Evolutionary conservation across 192 early-diverging fungal genomes (phyloP).

Genomic region (Kappamyces sp.): DNA sequence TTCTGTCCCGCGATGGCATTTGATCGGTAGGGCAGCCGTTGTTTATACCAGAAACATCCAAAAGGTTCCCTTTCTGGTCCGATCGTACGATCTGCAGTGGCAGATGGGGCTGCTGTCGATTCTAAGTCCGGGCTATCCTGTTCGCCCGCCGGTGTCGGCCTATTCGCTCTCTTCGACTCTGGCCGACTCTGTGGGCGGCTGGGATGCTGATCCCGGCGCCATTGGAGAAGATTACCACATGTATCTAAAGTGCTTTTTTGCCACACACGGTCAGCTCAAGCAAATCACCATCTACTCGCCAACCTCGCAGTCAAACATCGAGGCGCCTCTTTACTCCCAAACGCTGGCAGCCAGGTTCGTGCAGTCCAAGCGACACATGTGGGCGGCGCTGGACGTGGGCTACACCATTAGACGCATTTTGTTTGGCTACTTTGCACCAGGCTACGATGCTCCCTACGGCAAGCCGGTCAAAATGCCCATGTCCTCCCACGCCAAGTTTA

Average conservation of each 20-base stretch:
- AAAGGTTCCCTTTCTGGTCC: conserved; percentile 42
- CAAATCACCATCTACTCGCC: conserved; percentile 45
- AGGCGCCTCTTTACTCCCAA: conserved; percentile 22
- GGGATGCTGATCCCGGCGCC: conserved; percentile 47
- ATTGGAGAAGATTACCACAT: conserved; percentile 57
- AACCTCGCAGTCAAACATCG: conserved; percentile 50
- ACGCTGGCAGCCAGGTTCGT: conserved; percentile 36
- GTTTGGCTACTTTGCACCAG: too few species aligned
- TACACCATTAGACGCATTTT: conserved; percentile 20
- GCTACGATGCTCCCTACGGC: too few species aligned
- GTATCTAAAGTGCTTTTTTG: conserved; percentile 51
- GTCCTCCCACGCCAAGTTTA: neutral
- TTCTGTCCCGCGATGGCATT: conserved; percentile 29
- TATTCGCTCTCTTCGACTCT: conserved; percentile 46
- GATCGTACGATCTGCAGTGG: conserved; percentile 48
- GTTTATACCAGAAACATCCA: conserved; percentile 35
- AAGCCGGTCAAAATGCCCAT: too few species aligned
- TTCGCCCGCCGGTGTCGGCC: conserved; percentile 43
- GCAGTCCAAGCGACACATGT: conserved; percentile 50
- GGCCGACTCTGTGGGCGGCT: conserved; percentile 44
- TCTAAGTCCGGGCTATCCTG: conserved; percentile 31
- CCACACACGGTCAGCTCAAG: conserved; percentile 38
- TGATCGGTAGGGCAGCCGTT: conserved; percentile 38
- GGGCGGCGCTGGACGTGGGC: conserved; percentile 41
- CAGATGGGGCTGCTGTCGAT: conserved; percentile 46